phyloP scores from a whole-genome alignment of 1,284 basidiomycete genomes.

The Amylostereum chailletii region DNA sequence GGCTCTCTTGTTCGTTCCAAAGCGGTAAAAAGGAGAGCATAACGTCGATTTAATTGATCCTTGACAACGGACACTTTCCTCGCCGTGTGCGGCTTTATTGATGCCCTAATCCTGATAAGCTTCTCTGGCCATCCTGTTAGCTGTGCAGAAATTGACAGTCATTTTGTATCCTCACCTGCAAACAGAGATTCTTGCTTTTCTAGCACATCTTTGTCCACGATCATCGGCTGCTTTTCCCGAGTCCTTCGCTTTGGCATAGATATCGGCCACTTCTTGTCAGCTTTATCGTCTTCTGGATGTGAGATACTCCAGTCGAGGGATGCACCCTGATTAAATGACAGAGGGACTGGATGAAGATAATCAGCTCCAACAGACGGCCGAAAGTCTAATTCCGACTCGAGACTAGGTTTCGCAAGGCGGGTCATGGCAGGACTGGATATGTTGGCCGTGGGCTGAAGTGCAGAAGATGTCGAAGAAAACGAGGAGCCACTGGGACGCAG shows the following conservation, averaged over 20 bases:
- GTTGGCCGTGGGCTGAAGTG: slow-evolving; percentile 18
- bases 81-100: slow-evolving; percentile 41
- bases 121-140: slow-evolving; percentile 35
- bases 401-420: slow-evolving; percentile 13
- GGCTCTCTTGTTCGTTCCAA: slow-evolving; percentile 22
- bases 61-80: slow-evolving; percentile 58
- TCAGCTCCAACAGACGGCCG: slow-evolving; percentile 49
- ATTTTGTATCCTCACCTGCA: slow-evolving; percentile 15
- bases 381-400: slow-evolving; percentile 55
- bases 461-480: slow-evolving; percentile 27
- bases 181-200: slow-evolving; percentile 23
- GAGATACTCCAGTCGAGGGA: slow-evolving; percentile 62
- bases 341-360: slow-evolving; percentile 46
- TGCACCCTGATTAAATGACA: slow-evolving; percentile 54
- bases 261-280: slow-evolving; percentile 53
- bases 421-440: slow-evolving; percentile 6
- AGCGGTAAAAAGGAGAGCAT: slow-evolving; percentile 39
- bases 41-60: slow-evolving; percentile 59
- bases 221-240: slow-evolving; percentile 38
- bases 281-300: slow-evolving; percentile 41
- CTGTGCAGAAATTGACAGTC: neutral
- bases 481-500: slow-evolving; percentile 23
- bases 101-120: slow-evolving; percentile 41
- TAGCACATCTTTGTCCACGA: slow-evolving; percentile 30
- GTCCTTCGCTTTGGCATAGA: slow-evolving; percentile 48